Percentiles rank a stretch among this genome's conserved stretches.
Conservation (phyloP, 148 eudicot genomes). For the Amaranthus palmeri region DNA sequence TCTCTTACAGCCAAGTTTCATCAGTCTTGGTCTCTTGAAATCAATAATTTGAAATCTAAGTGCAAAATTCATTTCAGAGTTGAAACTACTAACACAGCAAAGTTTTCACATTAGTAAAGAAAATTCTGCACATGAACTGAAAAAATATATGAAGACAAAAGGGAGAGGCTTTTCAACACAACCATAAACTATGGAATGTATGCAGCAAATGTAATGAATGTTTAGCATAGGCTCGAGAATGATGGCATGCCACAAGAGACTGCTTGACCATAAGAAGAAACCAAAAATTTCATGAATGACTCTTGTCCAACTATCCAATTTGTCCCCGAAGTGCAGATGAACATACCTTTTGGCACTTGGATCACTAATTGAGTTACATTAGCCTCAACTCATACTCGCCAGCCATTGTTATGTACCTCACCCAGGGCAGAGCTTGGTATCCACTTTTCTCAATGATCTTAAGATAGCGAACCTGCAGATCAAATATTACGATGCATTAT, state of each 20-base stretch:
- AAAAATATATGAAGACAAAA: conserved; percentile 1
- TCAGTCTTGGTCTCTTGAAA: not conserved
- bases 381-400: conserved; percentile 64
- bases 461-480: conserved; percentile 57
- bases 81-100: conserved; percentile 10
- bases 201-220: conserved; percentile 7
- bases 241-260: not conserved
- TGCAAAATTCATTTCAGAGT: conserved; percentile 15
- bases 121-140: conserved; percentile 19
- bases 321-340: conserved; percentile 1
- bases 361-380: conserved; percentile 16
- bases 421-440: conserved; percentile 69
- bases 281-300: not conserved
- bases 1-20: conserved; percentile 13
- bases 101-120: conserved; percentile 16
- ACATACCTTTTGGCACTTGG: conserved; percentile 10
- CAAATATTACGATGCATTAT: not conserved
- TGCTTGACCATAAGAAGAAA: conserved; percentile 1
- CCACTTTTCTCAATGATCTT: conserved; percentile 67
- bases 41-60: conserved; percentile 14
- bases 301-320: conserved; percentile 5
- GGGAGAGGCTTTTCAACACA: conserved; percentile 3
- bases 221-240: conserved; percentile 1
- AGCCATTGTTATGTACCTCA: conserved; percentile 67
- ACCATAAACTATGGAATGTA: conserved; percentile 5